A percentile compares a stretch with the other conserved stretches of the same genome.
Conservation (phyloP, 176 grass and related monocot genomes). For the Carex cristatella region DNA sequence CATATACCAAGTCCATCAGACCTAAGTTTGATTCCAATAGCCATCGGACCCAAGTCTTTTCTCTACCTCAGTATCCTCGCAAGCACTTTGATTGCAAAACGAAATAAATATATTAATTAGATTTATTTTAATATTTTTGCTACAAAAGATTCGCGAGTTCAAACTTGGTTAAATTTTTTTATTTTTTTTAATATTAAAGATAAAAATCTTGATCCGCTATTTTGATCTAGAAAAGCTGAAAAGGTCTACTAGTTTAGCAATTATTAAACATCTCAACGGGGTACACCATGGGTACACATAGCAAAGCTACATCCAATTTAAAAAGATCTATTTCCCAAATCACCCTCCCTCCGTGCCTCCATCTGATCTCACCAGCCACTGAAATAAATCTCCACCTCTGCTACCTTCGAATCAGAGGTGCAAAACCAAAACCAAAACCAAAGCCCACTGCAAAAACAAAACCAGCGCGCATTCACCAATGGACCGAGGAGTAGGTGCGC, state of each 20-base stretch:
- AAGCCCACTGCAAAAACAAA: background rate
- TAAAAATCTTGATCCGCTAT: too few relatives aligned
- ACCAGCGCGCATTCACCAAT: background rate
- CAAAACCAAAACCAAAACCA: background rate
- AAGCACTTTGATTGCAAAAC: too few relatives aligned
- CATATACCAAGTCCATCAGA: too few relatives aligned
- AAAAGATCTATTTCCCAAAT: background rate
- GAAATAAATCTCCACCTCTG: constrained; percentile 20
- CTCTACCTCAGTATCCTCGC: too few relatives aligned
- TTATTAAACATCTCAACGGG: background rate
- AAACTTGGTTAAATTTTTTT: too few relatives aligned
- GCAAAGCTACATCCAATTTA: background rate
- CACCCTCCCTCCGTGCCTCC: background rate
- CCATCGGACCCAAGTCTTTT: too few relatives aligned
- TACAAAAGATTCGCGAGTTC: too few relatives aligned
- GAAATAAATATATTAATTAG: too few relatives aligned
- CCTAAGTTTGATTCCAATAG: too few relatives aligned
- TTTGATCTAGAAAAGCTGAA: background rate
- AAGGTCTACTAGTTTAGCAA: background rate
- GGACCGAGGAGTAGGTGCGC: background rate
- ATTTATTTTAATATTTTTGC: too few relatives aligned
- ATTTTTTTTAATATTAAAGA: too few relatives aligned
- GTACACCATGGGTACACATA: background rate
- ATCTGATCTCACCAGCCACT: background rate
- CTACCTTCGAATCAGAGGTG: background rate